Percentiles rank a stretch among this genome's conserved stretches.
Evolutionary conservation across 345 rosid species (phyloP).

Genomic region (Combretum micranthum): DNA sequence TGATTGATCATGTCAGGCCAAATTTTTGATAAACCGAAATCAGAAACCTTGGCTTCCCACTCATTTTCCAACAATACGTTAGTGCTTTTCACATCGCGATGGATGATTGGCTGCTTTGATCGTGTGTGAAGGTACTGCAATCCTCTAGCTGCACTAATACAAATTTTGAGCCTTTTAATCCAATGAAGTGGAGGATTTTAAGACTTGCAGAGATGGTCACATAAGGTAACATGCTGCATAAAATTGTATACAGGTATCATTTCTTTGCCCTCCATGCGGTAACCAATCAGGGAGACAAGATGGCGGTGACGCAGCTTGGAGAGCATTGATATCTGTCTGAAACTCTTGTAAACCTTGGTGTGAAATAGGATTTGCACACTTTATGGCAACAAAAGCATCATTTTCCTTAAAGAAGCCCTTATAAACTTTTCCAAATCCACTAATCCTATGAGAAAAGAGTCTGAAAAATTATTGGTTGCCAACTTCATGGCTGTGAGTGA

Average conservation of each 20-base stretch:
- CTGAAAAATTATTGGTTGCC: conserved; percentile 24
- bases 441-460: conserved; percentile 21
- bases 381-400: conserved; percentile 25
- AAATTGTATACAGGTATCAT: conserved; percentile 40
- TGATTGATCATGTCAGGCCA: conserved; percentile 10
- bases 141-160: conserved; percentile 33
- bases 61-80: conserved; percentile 16
- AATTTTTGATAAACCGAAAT: conserved; percentile 18
- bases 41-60: conserved; percentile 14
- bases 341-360: conserved; percentile 33
- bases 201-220: conserved; percentile 19
- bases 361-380: conserved; percentile 28
- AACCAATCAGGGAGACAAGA: conserved; percentile 33
- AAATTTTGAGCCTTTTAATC: conserved; percentile 32
- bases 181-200: conserved; percentile 20
- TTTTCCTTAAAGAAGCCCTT: conserved; percentile 22
- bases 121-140: conserved; percentile 26
- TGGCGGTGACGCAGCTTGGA: conserved; percentile 32
- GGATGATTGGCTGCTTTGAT: conserved; percentile 15
- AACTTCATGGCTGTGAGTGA: conserved; percentile 21
- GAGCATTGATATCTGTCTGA: conserved; percentile 29
- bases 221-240: conserved; percentile 19
- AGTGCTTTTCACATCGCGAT: conserved; percentile 20
- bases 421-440: conserved; percentile 35
- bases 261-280: conserved; percentile 27